phyloP scores from a whole-genome alignment of 768 basidiomycete species.

The Boletus edulis region DNA sequence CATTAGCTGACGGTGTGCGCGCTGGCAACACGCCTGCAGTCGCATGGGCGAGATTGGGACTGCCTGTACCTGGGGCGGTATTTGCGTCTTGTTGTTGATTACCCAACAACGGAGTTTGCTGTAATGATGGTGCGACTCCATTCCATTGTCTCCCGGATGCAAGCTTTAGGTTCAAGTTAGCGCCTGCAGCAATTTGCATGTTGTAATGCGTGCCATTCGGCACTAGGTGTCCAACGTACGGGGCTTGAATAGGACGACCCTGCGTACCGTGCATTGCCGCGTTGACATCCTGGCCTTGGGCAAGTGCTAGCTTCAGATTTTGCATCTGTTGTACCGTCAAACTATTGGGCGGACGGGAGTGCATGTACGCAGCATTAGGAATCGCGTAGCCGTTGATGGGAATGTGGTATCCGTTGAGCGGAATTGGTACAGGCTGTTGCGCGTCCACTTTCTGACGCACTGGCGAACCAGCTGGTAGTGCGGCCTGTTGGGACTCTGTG shows the following conservation, averaged over 20 bases:
- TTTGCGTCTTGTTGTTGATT: constrained; percentile 26
- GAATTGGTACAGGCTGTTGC: constrained; percentile 39
- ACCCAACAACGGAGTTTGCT: constrained; percentile 22
- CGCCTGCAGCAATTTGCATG: constrained; percentile 22
- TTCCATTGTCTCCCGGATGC: constrained; percentile 40
- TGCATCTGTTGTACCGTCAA: constrained; percentile 60
- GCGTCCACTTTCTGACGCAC: constrained; percentile 49
- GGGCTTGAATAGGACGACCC: constrained; percentile 36
- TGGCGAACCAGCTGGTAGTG: constrained; percentile 34
- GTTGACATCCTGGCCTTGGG: constrained; percentile 40
- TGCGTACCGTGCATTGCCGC: constrained; percentile 32
- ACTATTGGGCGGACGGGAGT: constrained; percentile 36
- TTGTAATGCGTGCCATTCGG: constrained; percentile 30
- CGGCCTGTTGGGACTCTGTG: constrained; percentile 21
- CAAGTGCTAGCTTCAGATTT: constrained; percentile 55
- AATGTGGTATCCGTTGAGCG: constrained; percentile 49
- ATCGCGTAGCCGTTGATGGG: constrained; percentile 40
- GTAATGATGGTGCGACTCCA: constrained; percentile 22
- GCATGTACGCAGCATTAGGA: constrained; percentile 34
- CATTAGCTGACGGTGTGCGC: constrained; percentile 57
- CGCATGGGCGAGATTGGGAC: constrained; percentile 35
- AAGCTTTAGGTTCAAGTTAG: constrained; percentile 37
- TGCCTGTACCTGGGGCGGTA: constrained; percentile 29
- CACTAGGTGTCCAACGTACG: constrained; percentile 31
- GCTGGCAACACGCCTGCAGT: constrained; percentile 36